These are phyloP conservation scores for Lachnellula suecica DNA, from an alignment of 2,329 filamentous ascomycete species.

Conservation along the genomic window DNA sequence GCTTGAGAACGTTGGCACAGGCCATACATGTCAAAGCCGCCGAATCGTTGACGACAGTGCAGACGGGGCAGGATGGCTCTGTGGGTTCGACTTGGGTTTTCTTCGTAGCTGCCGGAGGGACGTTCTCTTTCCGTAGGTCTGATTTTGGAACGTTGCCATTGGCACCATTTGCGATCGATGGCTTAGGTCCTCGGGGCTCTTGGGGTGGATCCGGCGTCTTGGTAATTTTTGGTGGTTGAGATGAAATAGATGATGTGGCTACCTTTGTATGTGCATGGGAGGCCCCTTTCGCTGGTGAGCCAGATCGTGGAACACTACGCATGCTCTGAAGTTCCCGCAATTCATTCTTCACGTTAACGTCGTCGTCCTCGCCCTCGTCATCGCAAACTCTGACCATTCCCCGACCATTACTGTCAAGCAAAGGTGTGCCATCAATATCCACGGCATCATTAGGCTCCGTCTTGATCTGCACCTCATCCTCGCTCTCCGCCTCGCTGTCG, in stretches of 20 bases:
- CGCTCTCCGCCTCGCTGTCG: conserved; percentile 43
- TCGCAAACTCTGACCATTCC: conserved; percentile 74
- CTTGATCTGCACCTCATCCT: conserved; percentile 45
- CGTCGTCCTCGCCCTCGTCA: conserved; percentile 62
- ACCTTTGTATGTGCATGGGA: neutral
- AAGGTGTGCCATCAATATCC: conserved; percentile 62
- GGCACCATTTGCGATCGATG: neutral
- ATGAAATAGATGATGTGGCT: neutral
- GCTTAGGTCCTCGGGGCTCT: neutral
- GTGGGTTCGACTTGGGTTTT: neutral
- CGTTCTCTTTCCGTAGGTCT: neutral
- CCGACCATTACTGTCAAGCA: conserved; percentile 66
- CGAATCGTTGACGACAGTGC: conserved; percentile 63
- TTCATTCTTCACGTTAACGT: conserved; percentile 60
- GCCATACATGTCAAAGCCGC: conserved; percentile 59
- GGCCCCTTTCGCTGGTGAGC: neutral
- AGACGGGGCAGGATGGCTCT: conserved; percentile 54
- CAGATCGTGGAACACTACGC: conserved; percentile 3
- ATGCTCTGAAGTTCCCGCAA: conserved; percentile 63
- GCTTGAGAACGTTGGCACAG: conserved; percentile 69
- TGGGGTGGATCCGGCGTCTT: neutral
- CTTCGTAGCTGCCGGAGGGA: neutral
- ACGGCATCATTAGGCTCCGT: conserved; percentile 51
- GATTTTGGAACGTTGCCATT: neutral
- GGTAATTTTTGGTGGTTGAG: neutral